These are phyloP conservation scores for Taxillus chinensis DNA, from an alignment of 164 flowering plant species.

Conservation along the genomic window DNA sequence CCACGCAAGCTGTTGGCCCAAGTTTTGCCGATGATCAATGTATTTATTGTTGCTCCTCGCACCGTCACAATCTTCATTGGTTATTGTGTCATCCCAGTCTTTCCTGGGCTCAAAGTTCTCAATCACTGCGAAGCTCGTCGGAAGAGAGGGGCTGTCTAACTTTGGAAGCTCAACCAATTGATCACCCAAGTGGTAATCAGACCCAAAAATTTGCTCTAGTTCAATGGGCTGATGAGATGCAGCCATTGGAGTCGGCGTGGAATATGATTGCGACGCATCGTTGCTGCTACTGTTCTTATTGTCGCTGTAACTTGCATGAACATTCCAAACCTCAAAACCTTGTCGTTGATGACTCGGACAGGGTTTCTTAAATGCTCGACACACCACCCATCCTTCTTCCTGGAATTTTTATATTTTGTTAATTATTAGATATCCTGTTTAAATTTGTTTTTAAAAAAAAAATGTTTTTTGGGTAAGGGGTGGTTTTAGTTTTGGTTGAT, in stretches of 20 bases:
- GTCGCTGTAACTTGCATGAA: conserved; percentile 21
- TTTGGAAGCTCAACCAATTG: conserved; percentile 47
- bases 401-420: conserved; percentile 13
- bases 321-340: conserved; percentile 37
- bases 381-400: conserved; percentile 99
- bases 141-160: conserved; percentile 28
- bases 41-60: conserved; percentile 17
- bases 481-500: too few species aligned
- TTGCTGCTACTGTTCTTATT: conserved; percentile 6
- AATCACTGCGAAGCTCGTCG: conserved; percentile 32
- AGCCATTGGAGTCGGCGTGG: conserved; percentile 11
- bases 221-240: conserved; percentile 3
- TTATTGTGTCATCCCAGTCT: neutral
- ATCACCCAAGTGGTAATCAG: conserved; percentile 13
- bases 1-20: conserved; percentile 36
- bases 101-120: conserved; percentile 14
- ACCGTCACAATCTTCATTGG: conserved; percentile 11
- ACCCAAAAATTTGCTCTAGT: conserved; percentile 14
- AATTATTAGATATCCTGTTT: neutral
- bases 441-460: too few species aligned
- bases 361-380: conserved; percentile 82
- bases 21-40: conserved; percentile 33
- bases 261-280: conserved; percentile 9
- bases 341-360: conserved; percentile 41
- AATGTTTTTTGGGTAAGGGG: too few species aligned